Conservation (phyloP, 2,329 filamentous ascomycete genomes). For the Claviceps sp. region DNA sequence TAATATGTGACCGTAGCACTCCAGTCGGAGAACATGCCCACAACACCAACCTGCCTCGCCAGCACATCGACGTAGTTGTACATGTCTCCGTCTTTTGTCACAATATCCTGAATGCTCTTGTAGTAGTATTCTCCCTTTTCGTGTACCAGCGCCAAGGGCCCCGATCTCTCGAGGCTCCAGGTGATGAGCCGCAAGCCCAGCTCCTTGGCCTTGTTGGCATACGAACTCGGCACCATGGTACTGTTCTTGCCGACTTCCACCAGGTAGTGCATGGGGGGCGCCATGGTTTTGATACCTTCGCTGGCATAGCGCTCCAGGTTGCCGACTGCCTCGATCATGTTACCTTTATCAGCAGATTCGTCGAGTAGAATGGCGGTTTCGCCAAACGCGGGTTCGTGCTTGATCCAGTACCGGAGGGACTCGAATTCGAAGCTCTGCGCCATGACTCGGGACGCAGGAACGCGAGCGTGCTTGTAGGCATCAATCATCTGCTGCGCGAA, state of each 20-base stretch:
- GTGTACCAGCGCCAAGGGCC: conserved; percentile 38
- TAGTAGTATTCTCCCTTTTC: conserved; percentile 41
- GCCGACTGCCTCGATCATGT: conserved; percentile 38
- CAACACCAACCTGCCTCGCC: conserved; percentile 44
- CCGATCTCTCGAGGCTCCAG: conserved; percentile 56
- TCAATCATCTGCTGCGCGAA: conserved; percentile 54
- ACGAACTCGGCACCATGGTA: conserved; percentile 48
- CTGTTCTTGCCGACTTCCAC: conserved; percentile 35
- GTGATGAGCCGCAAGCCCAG: conserved; percentile 51
- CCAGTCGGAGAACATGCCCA: conserved; percentile 57
- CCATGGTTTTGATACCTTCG: conserved; percentile 47
- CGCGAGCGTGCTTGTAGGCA: conserved; percentile 38
- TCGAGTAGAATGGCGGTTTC: conserved; percentile 52
- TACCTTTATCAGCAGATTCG: conserved; percentile 41
- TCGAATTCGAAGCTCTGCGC: conserved; percentile 52
- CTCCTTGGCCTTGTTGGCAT: conserved; percentile 46
- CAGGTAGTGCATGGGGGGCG: conserved; percentile 50
- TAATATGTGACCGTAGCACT: conserved; percentile 55
- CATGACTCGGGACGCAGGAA: conserved; percentile 42
- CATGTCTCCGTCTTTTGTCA: conserved; percentile 51
- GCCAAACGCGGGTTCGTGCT: conserved; percentile 45
- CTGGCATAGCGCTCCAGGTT: conserved; percentile 41
- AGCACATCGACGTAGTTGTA: conserved; percentile 54
- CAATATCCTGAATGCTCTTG: conserved; percentile 36
- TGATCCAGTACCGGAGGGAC: conserved; percentile 55